Conservation (phyloP, 495 filamentous ascomycete genomes). For the Podospora australis region DNA sequence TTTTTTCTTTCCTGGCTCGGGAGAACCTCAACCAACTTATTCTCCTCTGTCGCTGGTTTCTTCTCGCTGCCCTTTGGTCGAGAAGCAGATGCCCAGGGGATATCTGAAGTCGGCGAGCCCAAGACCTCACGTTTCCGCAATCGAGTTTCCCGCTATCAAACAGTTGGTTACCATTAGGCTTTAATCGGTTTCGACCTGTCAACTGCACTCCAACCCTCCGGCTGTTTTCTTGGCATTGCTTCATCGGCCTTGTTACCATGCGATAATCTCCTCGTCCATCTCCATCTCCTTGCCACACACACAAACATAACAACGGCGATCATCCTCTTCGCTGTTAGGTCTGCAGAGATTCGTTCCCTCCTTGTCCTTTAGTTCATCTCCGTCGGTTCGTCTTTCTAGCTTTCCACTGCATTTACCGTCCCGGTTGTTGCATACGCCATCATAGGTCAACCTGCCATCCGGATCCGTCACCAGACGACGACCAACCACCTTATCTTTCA, state of each 20-base stretch:
- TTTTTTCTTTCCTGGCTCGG: slow-evolving; percentile 3
- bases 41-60: not conserved
- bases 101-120: too few relatives aligned
- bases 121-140: too few relatives aligned
- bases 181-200: slow-evolving; percentile 4
- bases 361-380: not conserved
- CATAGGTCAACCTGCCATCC: not conserved
- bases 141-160: not conserved
- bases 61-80: not conserved
- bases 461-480: too few relatives aligned
- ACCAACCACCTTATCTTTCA: too few relatives aligned
- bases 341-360: too few relatives aligned
- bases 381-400: not conserved
- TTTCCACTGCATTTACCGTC: not conserved
- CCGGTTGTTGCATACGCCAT: not conserved
- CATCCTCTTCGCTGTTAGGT: too few relatives aligned
- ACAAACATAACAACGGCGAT: too few relatives aligned
- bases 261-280: slow-evolving; percentile 12
- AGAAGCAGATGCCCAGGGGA: not conserved
- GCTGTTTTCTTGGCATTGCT: slow-evolving; percentile 23
- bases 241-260: slow-evolving; percentile 14
- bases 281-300: slow-evolving; percentile 1
- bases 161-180: slow-evolving; percentile 13
- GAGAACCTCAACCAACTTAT: not conserved
- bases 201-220: slow-evolving; percentile 8